phyloP scores from a whole-genome alignment of 2,329 filamentous ascomycete genomes.

The Pochonia chlamydosporia region DNA sequence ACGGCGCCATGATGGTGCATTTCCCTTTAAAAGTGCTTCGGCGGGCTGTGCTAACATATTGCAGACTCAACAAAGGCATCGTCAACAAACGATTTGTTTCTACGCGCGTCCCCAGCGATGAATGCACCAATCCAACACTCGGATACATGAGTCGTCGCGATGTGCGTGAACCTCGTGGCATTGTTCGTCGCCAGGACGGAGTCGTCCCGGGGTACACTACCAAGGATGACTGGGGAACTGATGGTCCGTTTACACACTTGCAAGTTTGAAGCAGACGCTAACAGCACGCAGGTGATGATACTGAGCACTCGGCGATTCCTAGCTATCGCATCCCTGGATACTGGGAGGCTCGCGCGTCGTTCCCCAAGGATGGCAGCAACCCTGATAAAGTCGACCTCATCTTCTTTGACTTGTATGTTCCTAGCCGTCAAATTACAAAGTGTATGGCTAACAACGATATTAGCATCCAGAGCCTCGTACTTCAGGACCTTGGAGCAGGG shows the following conservation, averaged over 20 bases:
- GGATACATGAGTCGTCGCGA: slow-evolving; percentile 16
- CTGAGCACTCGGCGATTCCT: slow-evolving; percentile 41
- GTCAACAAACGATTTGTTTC: slow-evolving; percentile 29
- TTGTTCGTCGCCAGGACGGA: slow-evolving; percentile 43
- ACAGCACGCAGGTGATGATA: slow-evolving; percentile 42
- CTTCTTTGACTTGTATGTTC: slow-evolving; percentile 45
- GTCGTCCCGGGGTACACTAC: slow-evolving; percentile 47
- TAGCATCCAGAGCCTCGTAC: slow-evolving; percentile 32
- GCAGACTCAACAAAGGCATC: slow-evolving; percentile 36
- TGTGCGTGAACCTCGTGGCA: slow-evolving; percentile 24
- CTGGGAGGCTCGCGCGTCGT: slow-evolving; percentile 43
- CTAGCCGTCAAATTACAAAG: neutral
- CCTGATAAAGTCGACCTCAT: slow-evolving; percentile 45
- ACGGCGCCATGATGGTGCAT: neutral
- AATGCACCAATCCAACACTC: slow-evolving; percentile 41
- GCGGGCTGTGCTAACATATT: neutral
- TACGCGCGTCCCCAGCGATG: slow-evolving; percentile 32
- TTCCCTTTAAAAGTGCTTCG: no score
- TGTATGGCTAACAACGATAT: neutral
- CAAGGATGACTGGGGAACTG: slow-evolving; percentile 49
- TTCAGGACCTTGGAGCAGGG: slow-evolving; percentile 28
- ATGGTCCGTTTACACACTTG: slow-evolving; percentile 18
- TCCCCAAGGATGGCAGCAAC: slow-evolving; percentile 33
- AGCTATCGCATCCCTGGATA: slow-evolving; percentile 42
- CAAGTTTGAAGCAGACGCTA: neutral